Percentiles rank a stretch among this genome's conserved stretches.
Conservation (phyloP, 305 asterid species). For the Salvia sclarea region DNA sequence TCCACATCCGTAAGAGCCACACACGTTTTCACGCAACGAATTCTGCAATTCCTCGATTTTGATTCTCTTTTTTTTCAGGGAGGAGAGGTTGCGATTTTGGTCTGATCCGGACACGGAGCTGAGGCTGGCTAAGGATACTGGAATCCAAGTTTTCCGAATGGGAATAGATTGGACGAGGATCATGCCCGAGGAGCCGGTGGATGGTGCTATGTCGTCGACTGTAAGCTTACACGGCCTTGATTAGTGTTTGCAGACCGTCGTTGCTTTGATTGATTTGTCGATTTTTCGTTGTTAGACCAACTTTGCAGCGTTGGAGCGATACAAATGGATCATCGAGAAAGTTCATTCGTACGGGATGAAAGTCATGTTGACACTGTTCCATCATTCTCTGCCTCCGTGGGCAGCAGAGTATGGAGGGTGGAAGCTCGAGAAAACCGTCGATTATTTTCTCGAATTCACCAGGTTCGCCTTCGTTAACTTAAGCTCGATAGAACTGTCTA, state of each 20-base stretch:
- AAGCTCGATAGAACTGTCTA: too few relatives aligned
- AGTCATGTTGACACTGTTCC: slow-evolving; percentile 92
- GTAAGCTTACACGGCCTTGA: slow-evolving; percentile 68
- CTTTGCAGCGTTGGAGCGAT: slow-evolving; percentile 89
- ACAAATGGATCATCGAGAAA: slow-evolving; percentile 79
- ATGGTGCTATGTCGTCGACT: slow-evolving; percentile 51
- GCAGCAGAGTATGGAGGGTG: slow-evolving; percentile 99
- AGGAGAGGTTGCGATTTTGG: slow-evolving; percentile 94
- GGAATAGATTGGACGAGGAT: slow-evolving; percentile 95
- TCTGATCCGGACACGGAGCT: slow-evolving; percentile 95
- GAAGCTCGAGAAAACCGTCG: slow-evolving; percentile 86
- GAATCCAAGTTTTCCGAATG: slow-evolving; percentile 85
- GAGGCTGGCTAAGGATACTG: slow-evolving; percentile 82
- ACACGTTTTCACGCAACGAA: slow-evolving; percentile 8
- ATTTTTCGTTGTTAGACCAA: slow-evolving; percentile 56
- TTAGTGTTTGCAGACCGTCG: too few relatives aligned
- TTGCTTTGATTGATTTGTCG: slow-evolving; percentile 7
- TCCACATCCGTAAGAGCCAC: slow-evolving; percentile 77
- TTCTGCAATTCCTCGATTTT: background rate
- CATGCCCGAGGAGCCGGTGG: slow-evolving; percentile 82
- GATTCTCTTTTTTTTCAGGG: slow-evolving; percentile 48
- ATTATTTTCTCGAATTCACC: slow-evolving; percentile 81
- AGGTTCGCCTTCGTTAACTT: slow-evolving; percentile 59
- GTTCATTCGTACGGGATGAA: slow-evolving; percentile 90
- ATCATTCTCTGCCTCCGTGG: slow-evolving; percentile 99